A percentile compares a stretch with the other conserved stretches of the same genome.
Evolutionary conservation across 257 asterid species (phyloP).

Genomic region (Ocimum tenuiflorum): DNA sequence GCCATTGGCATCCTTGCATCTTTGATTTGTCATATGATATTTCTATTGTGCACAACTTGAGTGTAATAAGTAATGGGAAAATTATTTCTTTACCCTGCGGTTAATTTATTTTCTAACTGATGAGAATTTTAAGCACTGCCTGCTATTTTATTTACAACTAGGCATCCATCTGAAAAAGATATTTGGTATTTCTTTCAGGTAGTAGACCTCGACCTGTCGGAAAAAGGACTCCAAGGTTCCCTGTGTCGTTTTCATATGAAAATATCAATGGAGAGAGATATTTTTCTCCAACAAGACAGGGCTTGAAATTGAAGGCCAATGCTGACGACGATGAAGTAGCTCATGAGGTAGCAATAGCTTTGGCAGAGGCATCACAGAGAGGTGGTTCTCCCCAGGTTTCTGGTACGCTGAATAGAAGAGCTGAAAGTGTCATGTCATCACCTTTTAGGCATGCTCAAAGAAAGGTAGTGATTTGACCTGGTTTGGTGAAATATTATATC

Average conservation of each 20-base stretch:
- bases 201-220: conserved; percentile 83
- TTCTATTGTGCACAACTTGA: not conserved
- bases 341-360: conserved; percentile 74
- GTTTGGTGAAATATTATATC: conserved; percentile 2
- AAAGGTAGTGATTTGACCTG: conserved; percentile 43
- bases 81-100: not conserved
- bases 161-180: conserved; percentile 24
- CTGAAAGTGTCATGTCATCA: conserved; percentile 66
- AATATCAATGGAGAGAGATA: conserved; percentile 38
- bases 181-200: conserved; percentile 44
- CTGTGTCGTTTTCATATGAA: conserved; percentile 55
- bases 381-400: conserved; percentile 90
- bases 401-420: conserved; percentile 65
- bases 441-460: conserved; percentile 59
- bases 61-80: not conserved
- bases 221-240: conserved; percentile 86
- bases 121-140: not conserved
- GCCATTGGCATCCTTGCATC: not conserved
- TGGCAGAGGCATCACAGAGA: conserved; percentile 85
- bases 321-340: conserved; percentile 73
- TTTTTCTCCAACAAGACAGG: conserved; percentile 53
- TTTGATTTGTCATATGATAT: conserved; percentile 8
- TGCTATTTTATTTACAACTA: conserved; percentile 16
- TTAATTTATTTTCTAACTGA: not conserved
- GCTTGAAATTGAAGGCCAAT: conserved; percentile 43